A percentile compares a stretch with the other conserved stretches of the same genome.
These are phyloP conservation scores for Cercospora sesami DNA, from an alignment of 2,329 filamentous ascomycete species.

Conservation along the genomic window DNA sequence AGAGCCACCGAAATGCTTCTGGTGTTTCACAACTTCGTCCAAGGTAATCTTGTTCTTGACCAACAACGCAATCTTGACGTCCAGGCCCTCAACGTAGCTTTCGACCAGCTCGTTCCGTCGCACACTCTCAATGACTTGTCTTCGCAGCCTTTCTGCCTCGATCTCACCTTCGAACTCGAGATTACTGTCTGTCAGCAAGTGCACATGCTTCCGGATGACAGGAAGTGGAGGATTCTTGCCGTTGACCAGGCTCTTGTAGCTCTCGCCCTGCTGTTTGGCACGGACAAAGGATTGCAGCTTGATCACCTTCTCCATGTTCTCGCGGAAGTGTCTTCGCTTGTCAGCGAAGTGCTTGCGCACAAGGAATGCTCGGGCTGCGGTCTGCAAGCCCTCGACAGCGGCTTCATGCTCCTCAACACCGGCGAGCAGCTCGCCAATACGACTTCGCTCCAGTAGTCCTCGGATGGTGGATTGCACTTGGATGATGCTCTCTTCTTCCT, in stretches of 20 bases:
- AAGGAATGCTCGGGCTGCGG: conserved; percentile 69
- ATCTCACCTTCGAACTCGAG: conserved; percentile 99
- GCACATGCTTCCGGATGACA: conserved; percentile 97
- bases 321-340: conserved; percentile 83
- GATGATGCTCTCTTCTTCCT: conserved; percentile 65
- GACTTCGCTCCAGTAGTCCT: conserved; percentile 74
- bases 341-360: conserved; percentile 75
- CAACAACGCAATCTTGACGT: conserved; percentile 96
- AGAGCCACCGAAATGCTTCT: conserved; percentile 85
- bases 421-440: conserved; percentile 70
- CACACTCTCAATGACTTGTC: conserved; percentile 95
- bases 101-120: conserved; percentile 95
- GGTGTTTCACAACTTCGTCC: conserved; percentile 95
- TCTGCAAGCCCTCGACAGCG: conserved; percentile 71
- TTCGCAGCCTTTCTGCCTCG: conserved; percentile 90
- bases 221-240: conserved; percentile 96
- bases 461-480: conserved; percentile 73
- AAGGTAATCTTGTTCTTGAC: conserved; percentile 99
- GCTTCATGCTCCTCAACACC: conserved; percentile 83
- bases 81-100: conserved; percentile 96
- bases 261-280: conserved; percentile 92
- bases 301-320: conserved; percentile 98
- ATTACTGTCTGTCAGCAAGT: conserved; percentile 94
- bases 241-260: conserved; percentile 93
- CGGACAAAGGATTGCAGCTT: conserved; percentile 97